A percentile compares a stretch with the other conserved stretches of the same genome.
phyloP scores from a whole-genome alignment of 2,329 filamentous ascomycete genomes.

The Tolypocladium tundrense region DNA sequence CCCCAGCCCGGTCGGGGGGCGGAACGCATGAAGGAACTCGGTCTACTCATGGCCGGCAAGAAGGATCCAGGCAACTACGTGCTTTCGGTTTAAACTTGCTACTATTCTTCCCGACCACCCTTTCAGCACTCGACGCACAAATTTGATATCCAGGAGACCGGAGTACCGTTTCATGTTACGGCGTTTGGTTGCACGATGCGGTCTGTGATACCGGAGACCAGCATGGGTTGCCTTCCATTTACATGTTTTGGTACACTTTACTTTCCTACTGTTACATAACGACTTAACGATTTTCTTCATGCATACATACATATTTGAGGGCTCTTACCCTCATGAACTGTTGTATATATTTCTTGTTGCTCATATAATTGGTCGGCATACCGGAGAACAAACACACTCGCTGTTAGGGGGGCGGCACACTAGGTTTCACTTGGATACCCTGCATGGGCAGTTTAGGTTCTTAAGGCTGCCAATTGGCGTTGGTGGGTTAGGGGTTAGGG shows the following conservation, averaged over 20 bases:
- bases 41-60: slow-evolving; percentile 78
- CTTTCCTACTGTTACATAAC: neutral
- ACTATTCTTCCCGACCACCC: slow-evolving; percentile 1
- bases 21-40: slow-evolving; percentile 76
- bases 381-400: neutral
- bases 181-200: neutral
- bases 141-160: neutral
- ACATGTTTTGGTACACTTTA: neutral
- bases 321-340: neutral
- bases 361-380: slow-evolving; percentile 1
- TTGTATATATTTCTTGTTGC: slow-evolving; percentile 7
- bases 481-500: slow-evolving; percentile 8
- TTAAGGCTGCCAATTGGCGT: slow-evolving; percentile 14
- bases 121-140: neutral
- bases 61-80: slow-evolving; percentile 65
- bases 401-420: slow-evolving; percentile 6
- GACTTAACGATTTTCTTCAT: slow-evolving; percentile 2
- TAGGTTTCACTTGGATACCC: slow-evolving; percentile 22
- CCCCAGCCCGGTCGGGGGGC: slow-evolving; percentile 77
- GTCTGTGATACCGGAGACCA: neutral
- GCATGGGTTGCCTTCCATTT: neutral
- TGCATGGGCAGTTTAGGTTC: slow-evolving; percentile 16
- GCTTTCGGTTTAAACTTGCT: slow-evolving; percentile 50
- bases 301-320: neutral
- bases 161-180: neutral